A percentile compares a stretch with the other conserved stretches of the same genome.
phyloP scores from a whole-genome alignment of 2,329 filamentous ascomycete species.

The Mycosphaerella sp. region DNA sequence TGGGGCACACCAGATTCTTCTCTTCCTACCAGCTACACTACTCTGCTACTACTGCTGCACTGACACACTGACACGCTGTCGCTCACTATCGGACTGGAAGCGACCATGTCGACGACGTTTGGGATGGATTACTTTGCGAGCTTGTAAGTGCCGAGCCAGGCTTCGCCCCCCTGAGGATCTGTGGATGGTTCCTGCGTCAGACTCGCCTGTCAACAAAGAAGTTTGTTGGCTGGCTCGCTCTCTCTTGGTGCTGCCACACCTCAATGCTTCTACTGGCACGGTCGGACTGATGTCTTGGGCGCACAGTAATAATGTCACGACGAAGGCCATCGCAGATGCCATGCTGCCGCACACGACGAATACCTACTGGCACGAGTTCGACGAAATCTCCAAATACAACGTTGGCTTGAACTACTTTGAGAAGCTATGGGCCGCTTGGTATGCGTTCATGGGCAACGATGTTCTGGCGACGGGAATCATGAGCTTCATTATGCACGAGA shows the following conservation, averaged over 20 bases:
- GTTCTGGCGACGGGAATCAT: conserved; percentile 93
- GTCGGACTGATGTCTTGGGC: conserved; percentile 1
- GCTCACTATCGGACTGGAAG: not conserved
- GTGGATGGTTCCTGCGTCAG: conserved; percentile 9
- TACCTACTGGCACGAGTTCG: conserved; percentile 61
- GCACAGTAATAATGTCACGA: conserved; percentile 29
- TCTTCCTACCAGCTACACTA: not conserved
- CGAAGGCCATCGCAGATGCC: conserved; percentile 31
- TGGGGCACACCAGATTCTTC: not conserved
- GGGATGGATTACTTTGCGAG: conserved; percentile 27
- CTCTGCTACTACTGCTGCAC: not conserved
- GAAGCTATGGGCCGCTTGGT: conserved; percentile 91
- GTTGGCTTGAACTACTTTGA: conserved; percentile 80
- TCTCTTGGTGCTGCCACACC: not conserved
- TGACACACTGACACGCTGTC: not conserved
- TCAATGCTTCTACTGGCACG: not conserved
- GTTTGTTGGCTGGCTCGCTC: not conserved
- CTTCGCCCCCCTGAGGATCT: not conserved
- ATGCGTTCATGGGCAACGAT: conserved; percentile 97
- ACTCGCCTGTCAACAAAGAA: not conserved
- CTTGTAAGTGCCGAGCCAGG: conserved; percentile 14
- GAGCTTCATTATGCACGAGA: conserved; percentile 93
- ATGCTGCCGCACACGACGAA: conserved; percentile 41
- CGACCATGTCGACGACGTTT: conserved; percentile 23
- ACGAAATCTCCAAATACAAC: conserved; percentile 65